phyloP scores from a whole-genome alignment of 768 basidiomycete genomes.

The Dendrothele bispora region DNA sequence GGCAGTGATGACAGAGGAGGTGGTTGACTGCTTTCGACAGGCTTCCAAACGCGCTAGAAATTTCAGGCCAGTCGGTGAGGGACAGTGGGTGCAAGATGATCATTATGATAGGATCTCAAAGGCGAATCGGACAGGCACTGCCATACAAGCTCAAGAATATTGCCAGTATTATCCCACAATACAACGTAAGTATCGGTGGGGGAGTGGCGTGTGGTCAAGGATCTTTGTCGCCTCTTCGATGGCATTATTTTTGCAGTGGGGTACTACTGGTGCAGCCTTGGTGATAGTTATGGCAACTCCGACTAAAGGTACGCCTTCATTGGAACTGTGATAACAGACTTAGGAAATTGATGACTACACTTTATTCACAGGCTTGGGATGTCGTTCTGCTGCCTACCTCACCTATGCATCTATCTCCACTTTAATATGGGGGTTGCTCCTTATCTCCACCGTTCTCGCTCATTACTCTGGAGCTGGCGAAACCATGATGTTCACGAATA shows the following conservation, averaged over 20 bases:
- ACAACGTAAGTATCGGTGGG: constrained; percentile 14
- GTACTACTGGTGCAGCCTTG: constrained; percentile 26
- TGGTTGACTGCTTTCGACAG: constrained; percentile 7
- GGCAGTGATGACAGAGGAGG: constrained; percentile 14
- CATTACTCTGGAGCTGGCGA: too few relatives aligned
- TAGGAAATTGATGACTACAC: too few relatives aligned
- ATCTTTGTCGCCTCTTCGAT: constrained; percentile 28
- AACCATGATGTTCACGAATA: too few relatives aligned
- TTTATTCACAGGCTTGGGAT: constrained; percentile 29
- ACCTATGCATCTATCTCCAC: constrained; percentile 28
- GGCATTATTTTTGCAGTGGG: constrained; percentile 31
- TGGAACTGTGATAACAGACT: too few relatives aligned
- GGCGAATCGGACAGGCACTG: constrained; percentile 17
- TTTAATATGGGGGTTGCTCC: constrained; percentile 26
- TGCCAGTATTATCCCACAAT: constrained; percentile 11
- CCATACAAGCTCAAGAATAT: constrained; percentile 18
- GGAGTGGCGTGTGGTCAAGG: constrained; percentile 20
- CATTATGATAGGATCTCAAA: not conserved
- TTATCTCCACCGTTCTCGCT: constrained; percentile 24
- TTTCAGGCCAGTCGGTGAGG: constrained; percentile 11
- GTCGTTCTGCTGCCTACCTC: constrained; percentile 31
- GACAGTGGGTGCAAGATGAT: constrained; percentile 3
- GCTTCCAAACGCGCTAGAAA: constrained; percentile 11
- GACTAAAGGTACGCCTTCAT: constrained; percentile 21
- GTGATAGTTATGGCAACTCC: constrained; percentile 28